Conservation (phyloP, 2,329 filamentous ascomycete genomes). For the Alternaria atra region DNA sequence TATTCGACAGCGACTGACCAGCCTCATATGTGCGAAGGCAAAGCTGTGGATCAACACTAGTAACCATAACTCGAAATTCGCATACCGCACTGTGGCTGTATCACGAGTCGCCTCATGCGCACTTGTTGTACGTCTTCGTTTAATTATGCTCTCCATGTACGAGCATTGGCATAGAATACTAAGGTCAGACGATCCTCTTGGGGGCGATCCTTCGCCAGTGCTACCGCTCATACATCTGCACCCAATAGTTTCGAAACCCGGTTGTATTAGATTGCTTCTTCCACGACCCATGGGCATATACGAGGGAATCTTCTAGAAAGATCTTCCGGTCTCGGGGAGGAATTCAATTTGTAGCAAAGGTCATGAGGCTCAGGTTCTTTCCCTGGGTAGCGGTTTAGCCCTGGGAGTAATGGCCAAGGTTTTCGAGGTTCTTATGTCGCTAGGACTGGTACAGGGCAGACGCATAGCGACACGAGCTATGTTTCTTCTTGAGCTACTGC, state of each 20-base stretch:
- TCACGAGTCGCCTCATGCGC: constrained; percentile 3
- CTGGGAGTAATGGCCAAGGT: background rate
- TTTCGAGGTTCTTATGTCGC: constrained; percentile 11
- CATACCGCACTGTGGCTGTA: background rate
- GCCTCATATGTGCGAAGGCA: constrained; percentile 18
- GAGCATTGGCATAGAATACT: background rate
- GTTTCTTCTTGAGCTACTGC: background rate
- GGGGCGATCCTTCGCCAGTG: background rate
- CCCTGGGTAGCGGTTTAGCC: constrained; percentile 8
- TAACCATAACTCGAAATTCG: background rate
- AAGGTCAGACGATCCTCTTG: constrained; percentile 1
- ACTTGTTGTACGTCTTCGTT: background rate
- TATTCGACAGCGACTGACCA: constrained; percentile 17
- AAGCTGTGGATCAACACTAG: constrained; percentile 17
- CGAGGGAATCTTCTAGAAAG: constrained; percentile 35
- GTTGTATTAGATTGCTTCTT: constrained; percentile 29
- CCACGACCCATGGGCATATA: constrained; percentile 21
- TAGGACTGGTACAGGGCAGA: background rate
- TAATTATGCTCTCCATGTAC: constrained; percentile 5
- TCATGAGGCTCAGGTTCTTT: constrained; percentile 32
- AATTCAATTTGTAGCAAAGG: constrained; percentile 30
- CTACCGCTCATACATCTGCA: constrained; percentile 8
- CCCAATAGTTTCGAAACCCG: constrained; percentile 31
- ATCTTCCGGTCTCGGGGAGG: constrained; percentile 24
- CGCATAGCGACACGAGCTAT: background rate